Evolutionary conservation across 305 asterid genomes (phyloP).

Genomic region (Andrographis paniculata): DNA sequence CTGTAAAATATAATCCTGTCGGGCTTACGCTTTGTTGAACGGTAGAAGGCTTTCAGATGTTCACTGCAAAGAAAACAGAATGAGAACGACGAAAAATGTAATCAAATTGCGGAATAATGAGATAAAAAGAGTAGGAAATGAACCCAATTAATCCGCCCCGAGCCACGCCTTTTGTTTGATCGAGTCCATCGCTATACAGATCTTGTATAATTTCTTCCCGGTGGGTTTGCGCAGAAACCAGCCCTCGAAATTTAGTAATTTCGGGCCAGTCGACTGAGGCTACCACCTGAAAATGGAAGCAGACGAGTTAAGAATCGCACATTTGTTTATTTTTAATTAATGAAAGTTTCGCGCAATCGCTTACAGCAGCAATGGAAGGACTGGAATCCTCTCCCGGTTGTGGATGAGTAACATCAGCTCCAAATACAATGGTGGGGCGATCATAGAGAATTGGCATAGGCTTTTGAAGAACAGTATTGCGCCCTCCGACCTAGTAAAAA

Average conservation of each 20-base stretch:
- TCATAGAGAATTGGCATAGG: constrained; percentile 37
- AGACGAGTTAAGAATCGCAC: too few relatives aligned
- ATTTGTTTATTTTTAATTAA: too few relatives aligned
- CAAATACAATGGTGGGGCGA: constrained; percentile 61
- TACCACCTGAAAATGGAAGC: constrained; percentile 49
- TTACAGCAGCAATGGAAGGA: constrained; percentile 89
- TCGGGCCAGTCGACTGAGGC: constrained; percentile 96
- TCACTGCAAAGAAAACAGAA: constrained; percentile 42
- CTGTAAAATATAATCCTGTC: constrained; percentile 63
- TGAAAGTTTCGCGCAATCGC: too few relatives aligned
- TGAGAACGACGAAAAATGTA: neutral
- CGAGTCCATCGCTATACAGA: constrained; percentile 27
- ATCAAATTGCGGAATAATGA: neutral
- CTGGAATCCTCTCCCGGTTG: constrained; percentile 72
- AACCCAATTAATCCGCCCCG: constrained; percentile 79
- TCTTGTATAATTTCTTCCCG: constrained; percentile 65
- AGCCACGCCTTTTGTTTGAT: constrained; percentile 31
- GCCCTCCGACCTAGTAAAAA: constrained; percentile 63
- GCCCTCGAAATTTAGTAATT: constrained; percentile 58
- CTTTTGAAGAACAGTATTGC: constrained; percentile 33
- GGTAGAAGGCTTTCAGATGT: constrained; percentile 37
- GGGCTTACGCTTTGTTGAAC: constrained; percentile 37
- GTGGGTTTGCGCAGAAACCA: constrained; percentile 74
- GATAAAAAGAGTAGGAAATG: neutral
- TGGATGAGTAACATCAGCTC: constrained; percentile 97